Conservation (phyloP, 1,284 basidiomycete species). For the Boletus sp. region DNA sequence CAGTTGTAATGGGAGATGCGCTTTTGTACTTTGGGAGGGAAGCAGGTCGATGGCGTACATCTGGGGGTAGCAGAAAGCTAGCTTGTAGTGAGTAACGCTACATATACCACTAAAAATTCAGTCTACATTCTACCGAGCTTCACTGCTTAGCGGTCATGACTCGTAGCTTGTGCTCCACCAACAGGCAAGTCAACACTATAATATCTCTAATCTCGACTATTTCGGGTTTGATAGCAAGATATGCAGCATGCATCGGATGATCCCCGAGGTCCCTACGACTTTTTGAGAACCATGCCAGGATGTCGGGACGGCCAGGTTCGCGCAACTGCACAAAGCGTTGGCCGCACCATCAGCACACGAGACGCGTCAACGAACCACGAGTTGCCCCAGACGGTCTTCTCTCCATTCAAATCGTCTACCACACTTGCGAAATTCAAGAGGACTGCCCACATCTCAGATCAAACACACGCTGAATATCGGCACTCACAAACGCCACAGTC, state of each 20-base stretch:
- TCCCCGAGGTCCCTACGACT: neutral
- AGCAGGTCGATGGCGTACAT: too few species aligned
- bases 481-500: slow-evolving; percentile 18
- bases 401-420: slow-evolving; percentile 21
- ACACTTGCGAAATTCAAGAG: slow-evolving; percentile 10
- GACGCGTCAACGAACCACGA: slow-evolving; percentile 16
- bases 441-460: slow-evolving; percentile 7
- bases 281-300: slow-evolving; percentile 18
- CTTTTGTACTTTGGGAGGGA: neutral
- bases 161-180: slow-evolving; percentile 17
- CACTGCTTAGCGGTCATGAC: neutral
- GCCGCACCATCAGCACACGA: neutral
- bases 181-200: slow-evolving; percentile 23
- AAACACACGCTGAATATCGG: too few species aligned
- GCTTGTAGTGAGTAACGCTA: neutral
- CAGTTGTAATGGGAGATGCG: neutral
- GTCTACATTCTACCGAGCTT: neutral
- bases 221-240: slow-evolving; percentile 17
- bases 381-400: neutral
- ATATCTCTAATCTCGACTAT: slow-evolving; percentile 12
- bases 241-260: neutral
- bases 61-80: neutral
- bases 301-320: slow-evolving; percentile 10
- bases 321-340: slow-evolving; percentile 7
- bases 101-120: neutral